phyloP scores from a whole-genome alignment of 2,329 filamentous ascomycete species.

The Fusarium irregulare region DNA sequence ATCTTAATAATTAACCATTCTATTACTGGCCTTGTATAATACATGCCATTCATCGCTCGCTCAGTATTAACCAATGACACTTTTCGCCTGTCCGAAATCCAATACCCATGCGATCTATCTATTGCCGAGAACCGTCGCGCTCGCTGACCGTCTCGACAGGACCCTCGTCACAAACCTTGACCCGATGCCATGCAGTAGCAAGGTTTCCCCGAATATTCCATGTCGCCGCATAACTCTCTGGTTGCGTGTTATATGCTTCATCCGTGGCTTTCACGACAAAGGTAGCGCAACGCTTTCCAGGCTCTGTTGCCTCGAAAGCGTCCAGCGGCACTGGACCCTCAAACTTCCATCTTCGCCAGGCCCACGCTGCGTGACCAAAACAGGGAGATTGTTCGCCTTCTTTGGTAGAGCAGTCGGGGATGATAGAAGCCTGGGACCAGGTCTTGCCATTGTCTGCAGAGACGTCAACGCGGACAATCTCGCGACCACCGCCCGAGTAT shows the following conservation, averaged over 20 bases:
- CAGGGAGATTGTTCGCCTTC: constrained; percentile 45
- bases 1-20: neutral
- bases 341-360: constrained; percentile 74
- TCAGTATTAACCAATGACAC: constrained; percentile 1
- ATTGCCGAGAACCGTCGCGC: neutral
- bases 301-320: constrained; percentile 36
- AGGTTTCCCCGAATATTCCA: constrained; percentile 74
- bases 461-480: constrained; percentile 75
- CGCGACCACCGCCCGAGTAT: constrained; percentile 73
- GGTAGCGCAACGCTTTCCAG: constrained; percentile 55
- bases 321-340: constrained; percentile 57
- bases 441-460: constrained; percentile 71
- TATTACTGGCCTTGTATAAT: neutral
- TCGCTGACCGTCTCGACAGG: constrained; percentile 5
- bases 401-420: constrained; percentile 59
- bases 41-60: neutral
- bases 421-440: constrained; percentile 72
- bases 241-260: constrained; percentile 74
- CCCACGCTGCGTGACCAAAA: constrained; percentile 65
- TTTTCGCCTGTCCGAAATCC: constrained; percentile 2
- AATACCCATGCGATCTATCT: neutral
- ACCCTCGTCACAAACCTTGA: constrained; percentile 56
- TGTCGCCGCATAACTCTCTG: constrained; percentile 68
- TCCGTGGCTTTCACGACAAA: constrained; percentile 75
- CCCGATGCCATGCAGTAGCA: constrained; percentile 74